Base-by-base conservation (phyloP, 2,329 filamentous ascomycete species). In the Diaporthe longicolla region DNA sequence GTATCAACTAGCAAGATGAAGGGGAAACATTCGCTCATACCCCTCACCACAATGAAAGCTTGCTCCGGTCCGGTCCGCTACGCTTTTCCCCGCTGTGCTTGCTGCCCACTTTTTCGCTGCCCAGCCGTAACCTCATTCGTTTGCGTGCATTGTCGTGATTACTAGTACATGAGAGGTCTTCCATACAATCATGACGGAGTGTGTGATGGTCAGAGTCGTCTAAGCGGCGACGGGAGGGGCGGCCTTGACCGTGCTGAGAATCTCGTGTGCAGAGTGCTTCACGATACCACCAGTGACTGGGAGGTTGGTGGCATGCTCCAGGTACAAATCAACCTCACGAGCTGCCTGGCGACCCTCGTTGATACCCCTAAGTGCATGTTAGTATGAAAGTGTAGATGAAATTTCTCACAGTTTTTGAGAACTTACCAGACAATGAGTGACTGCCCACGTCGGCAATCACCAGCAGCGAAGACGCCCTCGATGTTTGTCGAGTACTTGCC, bases 341-440 rank as follows among this genome's bases (percentile, higher is more conserved):
- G 96, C 96, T 79, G 93, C 93, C 87, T 97, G 94, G 79, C 96
- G 94, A 80, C 96, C 96, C 86, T 98, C 96, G 82, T 98, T 98
- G 88, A 98, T 98, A 82, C 95, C 96, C 93, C 92, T 93, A 35
- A 50, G 70, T 66, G 43, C 66, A 32, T 77, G 78, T 87, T 84
- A 87, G 84, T 74, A 75, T 68, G 3, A 17, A 4, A 3, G 15
- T 11, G 0, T 45, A 7, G 32, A 66, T 15, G 1, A 24, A 24
- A 55, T 19, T 21, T n/a, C 5, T 37, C 21, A 50, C 4, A 4
- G 29, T 40, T 32, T 4, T 10, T 11, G 17, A 57, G 8, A 32
- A 71, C 91, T 89, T 89, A 94, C 95, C 95, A 98, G 78, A 98
- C 95, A 84, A 98, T 98, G 74, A 98, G 88, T 72, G 95, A 97